Evolutionary conservation across 306 rosid species (phyloP).

Genomic region (Dryas alaskensis): DNA sequence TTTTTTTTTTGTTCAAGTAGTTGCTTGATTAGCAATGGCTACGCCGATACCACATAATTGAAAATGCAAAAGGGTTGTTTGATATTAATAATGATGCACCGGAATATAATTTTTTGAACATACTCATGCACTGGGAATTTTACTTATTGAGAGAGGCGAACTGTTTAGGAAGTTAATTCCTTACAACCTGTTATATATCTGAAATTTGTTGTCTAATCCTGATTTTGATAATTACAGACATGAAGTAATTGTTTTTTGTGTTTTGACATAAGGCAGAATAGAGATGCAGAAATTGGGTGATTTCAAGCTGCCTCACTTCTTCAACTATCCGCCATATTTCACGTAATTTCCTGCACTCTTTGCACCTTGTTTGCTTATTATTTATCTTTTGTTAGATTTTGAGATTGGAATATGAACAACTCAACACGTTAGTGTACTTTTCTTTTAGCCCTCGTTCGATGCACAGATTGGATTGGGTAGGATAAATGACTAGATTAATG

Average conservation of each 20-base stretch:
- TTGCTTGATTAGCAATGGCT: no score
- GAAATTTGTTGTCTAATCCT: background rate
- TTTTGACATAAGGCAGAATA: constrained; percentile 4
- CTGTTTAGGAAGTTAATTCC: no score
- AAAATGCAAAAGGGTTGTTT: no score
- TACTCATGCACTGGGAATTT: no score
- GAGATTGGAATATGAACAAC: background rate
- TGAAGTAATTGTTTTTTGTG: background rate
- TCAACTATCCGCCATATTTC: constrained; percentile 95
- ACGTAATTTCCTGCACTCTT: constrained; percentile 47
- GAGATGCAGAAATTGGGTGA: constrained; percentile 90
- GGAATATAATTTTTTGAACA: no score
- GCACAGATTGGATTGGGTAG: no score
- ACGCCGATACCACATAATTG: no score
- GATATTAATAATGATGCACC: no score
- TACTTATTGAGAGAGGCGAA: no score
- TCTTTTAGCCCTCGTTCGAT: background rate
- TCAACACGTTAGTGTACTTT: background rate
- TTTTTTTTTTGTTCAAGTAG: no score
- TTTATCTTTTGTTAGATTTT: background rate
- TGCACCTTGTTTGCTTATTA: background rate
- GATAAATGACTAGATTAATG: no score
- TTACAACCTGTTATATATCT: background rate
- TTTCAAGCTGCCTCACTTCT: constrained; percentile 87
- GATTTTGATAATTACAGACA: background rate